Evolutionary conservation across 768 basidiomycete genomes (phyloP), one percentile per base, ranked within the genome.

Genomic region (Pleurotus citrinopileatus): DNA sequence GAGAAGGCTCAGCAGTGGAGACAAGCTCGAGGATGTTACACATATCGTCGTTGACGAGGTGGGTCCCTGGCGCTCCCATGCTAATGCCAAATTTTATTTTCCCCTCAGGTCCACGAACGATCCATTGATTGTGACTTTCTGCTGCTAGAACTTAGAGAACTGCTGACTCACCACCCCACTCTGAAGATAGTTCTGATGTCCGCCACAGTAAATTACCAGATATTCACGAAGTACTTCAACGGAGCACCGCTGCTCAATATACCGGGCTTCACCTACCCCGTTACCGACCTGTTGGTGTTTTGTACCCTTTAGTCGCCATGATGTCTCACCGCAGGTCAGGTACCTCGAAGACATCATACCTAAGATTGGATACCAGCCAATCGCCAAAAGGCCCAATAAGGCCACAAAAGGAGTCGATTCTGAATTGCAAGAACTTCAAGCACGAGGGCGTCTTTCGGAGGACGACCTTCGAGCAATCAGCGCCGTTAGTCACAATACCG

Each of bases 11-110:
- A 81, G 84, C n/a, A 74, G 77, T 26, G 88, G 88, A 8, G 90
- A 95, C 59, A 77, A 74, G 32, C 70, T 97, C 13, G 66, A 79
- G 29, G 78, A 82, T 36, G 78, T 94, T 38, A 87, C 87, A 2
- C 95, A 97, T 70, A 76, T 98, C 32, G 74, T 97, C 32, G 89
- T 97, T 15, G 95, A 97, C 58, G 94, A 98, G 75, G 94, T 91
- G 56, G 42, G 74, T 44, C 3, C 0, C 25, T 40, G 22, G 22
- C 19, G 25, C 17, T 17, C 17, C 34, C 1, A 17, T 42, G 3
- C 5, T 22, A 19, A 23, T 10, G 17, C 22, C 29, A 28, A 43
- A 51, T 20, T 17, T 44, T 37, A 47, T 51, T n/a, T 4, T 51
- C 52, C 20, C 7, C n/a, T n/a, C 46, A 94, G 89, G 89, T 92